phyloP scores from a whole-genome alignment of 768 basidiomycete species.

The Gloeopeniophorella convolvens region DNA sequence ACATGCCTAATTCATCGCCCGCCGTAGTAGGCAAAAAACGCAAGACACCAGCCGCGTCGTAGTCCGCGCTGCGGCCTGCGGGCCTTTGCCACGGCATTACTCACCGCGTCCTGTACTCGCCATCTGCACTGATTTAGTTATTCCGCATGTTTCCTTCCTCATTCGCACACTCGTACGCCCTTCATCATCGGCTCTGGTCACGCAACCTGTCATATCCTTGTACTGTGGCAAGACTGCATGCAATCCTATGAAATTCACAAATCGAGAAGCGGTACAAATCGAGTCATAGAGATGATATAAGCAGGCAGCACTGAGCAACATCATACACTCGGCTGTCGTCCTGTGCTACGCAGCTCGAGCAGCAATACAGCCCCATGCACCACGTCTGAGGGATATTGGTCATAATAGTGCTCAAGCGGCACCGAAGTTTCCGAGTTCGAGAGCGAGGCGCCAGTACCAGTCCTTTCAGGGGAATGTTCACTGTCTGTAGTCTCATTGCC shows the following conservation, averaged over 20 bases:
- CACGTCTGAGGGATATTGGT: slow-evolving; percentile 25
- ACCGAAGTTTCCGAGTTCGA: slow-evolving; percentile 10
- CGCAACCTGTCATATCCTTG: slow-evolving; percentile 22
- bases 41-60: slow-evolving; percentile 38
- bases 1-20: slow-evolving; percentile 18
- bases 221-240: slow-evolving; percentile 11
- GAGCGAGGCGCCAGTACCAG: not conserved
- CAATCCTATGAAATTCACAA: slow-evolving; percentile 10
- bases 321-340: not conserved
- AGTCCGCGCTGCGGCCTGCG: not conserved
- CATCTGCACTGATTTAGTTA: slow-evolving; percentile 21
- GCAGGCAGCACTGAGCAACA: slow-evolving; percentile 2
- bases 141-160: slow-evolving; percentile 14
- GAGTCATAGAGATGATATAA: not conserved
- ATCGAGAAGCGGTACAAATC: slow-evolving; percentile 16
- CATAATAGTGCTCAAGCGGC: slow-evolving; percentile 22
- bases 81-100: not conserved
- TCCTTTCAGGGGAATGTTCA: too few species aligned
- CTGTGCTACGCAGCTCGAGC: slow-evolving; percentile 12
- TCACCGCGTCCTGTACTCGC: slow-evolving; percentile 3
- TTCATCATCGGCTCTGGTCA: slow-evolving; percentile 6
- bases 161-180: not conserved
- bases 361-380: slow-evolving; percentile 28
- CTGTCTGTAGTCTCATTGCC: too few species aligned
- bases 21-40: slow-evolving; percentile 45